Percentiles rank a stretch among this genome's conserved stretches.
These are phyloP conservation scores for Kewa caespitosa DNA, from an alignment of 179 eudicot genomes.

Conservation along the genomic window DNA sequence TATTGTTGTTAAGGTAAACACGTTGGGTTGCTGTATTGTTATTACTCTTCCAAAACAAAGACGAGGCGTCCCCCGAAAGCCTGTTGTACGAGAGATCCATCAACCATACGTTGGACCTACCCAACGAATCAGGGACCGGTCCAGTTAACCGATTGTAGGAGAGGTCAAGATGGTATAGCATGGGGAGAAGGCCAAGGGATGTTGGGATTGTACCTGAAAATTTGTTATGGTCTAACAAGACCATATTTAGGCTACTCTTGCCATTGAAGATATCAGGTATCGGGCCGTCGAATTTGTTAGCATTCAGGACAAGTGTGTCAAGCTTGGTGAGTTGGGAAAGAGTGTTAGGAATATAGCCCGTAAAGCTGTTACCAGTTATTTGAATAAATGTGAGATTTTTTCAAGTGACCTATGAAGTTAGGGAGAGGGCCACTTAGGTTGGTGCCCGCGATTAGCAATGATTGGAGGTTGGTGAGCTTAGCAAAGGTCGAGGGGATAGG, in stretches of 20 bases:
- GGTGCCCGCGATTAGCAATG: not conserved
- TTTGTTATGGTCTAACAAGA: too few species aligned
- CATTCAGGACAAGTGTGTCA: not conserved
- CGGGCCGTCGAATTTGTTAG: not conserved
- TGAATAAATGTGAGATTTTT: not conserved
- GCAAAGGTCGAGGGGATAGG: not conserved
- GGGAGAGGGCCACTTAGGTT: not conserved
- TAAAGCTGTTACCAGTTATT: not conserved
- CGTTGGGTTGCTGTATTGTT: not conserved
- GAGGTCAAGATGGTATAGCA: not conserved
- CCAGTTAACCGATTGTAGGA: conserved; percentile 29
- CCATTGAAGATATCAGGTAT: not conserved
- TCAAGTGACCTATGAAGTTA: not conserved
- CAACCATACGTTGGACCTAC: not conserved
- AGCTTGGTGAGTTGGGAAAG: conserved; percentile 4
- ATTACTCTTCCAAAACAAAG: conserved; percentile 23
- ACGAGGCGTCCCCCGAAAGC: conserved; percentile 31
- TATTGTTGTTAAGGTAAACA: not conserved
- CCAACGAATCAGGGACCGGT: conserved; percentile 34
- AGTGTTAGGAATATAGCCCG: not conserved
- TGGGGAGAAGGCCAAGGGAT: not conserved
- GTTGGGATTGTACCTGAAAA: too few species aligned
- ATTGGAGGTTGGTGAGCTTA: not conserved
- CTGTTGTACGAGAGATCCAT: conserved; percentile 40
- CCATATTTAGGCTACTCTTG: too few species aligned